A percentile compares a stretch with the other conserved stretches of the same genome.
These are phyloP conservation scores for Mortierella claussenii DNA, from an alignment of 192 early-diverging fungal genomes.

Conservation along the genomic window DNA sequence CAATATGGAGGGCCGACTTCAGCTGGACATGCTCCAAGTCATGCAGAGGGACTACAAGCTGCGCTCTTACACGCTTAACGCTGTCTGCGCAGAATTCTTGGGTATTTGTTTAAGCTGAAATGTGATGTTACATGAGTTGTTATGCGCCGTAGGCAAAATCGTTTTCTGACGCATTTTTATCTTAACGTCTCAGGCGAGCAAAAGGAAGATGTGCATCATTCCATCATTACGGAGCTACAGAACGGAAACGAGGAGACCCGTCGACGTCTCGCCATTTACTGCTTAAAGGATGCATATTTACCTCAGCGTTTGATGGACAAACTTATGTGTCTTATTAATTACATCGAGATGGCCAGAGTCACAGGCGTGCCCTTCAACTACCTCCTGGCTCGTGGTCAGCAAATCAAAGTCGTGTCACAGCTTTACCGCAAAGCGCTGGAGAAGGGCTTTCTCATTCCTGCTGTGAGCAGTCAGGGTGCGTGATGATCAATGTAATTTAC, in stretches of 20 bases:
- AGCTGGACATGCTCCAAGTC: constrained; percentile 92
- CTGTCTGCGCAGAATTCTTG: constrained; percentile 95
- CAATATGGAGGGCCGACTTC: constrained; percentile 92
- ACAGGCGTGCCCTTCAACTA: constrained; percentile 97
- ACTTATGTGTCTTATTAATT: constrained; percentile 96
- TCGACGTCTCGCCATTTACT: constrained; percentile 94
- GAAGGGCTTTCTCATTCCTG: constrained; percentile 91
- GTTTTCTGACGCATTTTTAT: no score
- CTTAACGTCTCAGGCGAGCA: constrained; percentile 84
- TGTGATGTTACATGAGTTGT: no score
- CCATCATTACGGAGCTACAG: constrained; percentile 97
- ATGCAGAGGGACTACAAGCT: constrained; percentile 98
- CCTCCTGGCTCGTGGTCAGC: constrained; percentile 92
- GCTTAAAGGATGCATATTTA: constrained; percentile 96
- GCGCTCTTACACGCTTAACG: constrained; percentile 94
- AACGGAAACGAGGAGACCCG: constrained; percentile 96
- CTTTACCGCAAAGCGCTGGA: constrained; percentile 87
- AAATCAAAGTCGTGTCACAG: constrained; percentile 98
- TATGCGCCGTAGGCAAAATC: no score
- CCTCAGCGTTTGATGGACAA: constrained; percentile 96
- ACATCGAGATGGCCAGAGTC: constrained; percentile 98
- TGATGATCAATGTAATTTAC: background rate
- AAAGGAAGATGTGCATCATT: constrained; percentile 99
- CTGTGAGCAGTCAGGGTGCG: constrained; percentile 79
- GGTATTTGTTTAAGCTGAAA: constrained; percentile 65